Base-by-base conservation (phyloP, 164 flowering plant genomes). In the Dillenia suffruticosa region DNA sequence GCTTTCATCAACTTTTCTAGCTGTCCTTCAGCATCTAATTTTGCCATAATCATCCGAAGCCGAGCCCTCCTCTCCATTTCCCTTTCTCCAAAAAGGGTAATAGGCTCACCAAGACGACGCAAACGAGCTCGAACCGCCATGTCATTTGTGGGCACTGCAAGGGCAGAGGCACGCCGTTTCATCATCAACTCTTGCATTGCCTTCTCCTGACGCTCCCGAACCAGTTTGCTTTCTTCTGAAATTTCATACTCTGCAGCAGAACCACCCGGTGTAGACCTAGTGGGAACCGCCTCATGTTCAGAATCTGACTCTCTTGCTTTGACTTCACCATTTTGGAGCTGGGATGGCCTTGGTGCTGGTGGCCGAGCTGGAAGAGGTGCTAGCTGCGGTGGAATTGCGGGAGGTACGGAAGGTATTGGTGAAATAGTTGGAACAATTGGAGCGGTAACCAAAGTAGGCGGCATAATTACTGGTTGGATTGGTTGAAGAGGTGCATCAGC, bases 1-100 rank as follows among this genome's bases (percentile, higher is more conserved):
- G 89, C 97, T 76, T 79, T 91, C 90, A 94, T 74, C 63, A 94
- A 73, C 76, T 74, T 88, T 62, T 91, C 99, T 79, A 94, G 74
- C 77, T 94, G 93, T 46, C 97, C 96, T 53, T 86, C 96, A 2
- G 81, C 53, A 70, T 91, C 99, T 56, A 91, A 77, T 71, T 75
- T 86, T 46, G 82, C 97, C 97, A 91, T 88, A 19, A 91, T 78
- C 76, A 62, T 75, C 63, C 96, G 69, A 72, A 94, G 56, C 61
- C 97, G 77, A 43, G 89, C 99, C 46, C 99, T 72, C 52, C 99
- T 77, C 66, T 94, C 99, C 99, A 94, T 94, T 72, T 94, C 97
- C 52, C 93, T 70, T 74, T 91, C 99, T 13, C 96, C 99, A 64
- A 94, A 94, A 22, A 91, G 79, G 9, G 99, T 94, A 17, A 91